phyloP scores from a whole-genome alignment of 768 basidiomycete genomes.

The Russula sp. region DNA sequence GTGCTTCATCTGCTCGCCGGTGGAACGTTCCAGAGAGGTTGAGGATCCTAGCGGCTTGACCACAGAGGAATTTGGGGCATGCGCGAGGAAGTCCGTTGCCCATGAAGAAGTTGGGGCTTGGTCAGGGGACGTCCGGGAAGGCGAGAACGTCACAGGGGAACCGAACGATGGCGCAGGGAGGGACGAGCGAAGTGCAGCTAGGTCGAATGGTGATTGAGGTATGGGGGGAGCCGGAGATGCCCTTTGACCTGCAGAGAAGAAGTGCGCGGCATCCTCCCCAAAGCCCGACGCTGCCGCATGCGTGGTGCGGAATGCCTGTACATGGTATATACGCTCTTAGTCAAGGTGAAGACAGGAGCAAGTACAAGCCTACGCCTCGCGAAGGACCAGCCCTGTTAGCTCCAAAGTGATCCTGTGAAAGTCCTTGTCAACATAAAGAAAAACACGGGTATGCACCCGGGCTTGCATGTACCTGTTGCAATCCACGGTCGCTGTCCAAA shows the following conservation, averaged over 20 bases:
- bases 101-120: slow-evolving; percentile 38
- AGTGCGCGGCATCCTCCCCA: slow-evolving; percentile 63
- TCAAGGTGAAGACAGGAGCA: neutral
- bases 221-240: slow-evolving; percentile 34
- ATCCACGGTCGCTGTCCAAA: slow-evolving; percentile 72
- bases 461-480: slow-evolving; percentile 58
- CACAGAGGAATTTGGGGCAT: slow-evolving; percentile 25
- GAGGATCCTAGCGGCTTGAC: neutral
- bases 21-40: neutral
- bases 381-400: slow-evolving; percentile 56
- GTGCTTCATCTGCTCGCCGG: neutral
- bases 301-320: slow-evolving; percentile 16
- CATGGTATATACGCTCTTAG: neutral
- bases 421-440: neutral
- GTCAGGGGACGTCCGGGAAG: slow-evolving; percentile 23
- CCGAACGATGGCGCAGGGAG: slow-evolving; percentile 34
- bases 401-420: slow-evolving; percentile 61
- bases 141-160: slow-evolving; percentile 13
- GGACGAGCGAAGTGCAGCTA: slow-evolving; percentile 48
- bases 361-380: slow-evolving; percentile 43
- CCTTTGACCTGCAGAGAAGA: slow-evolving; percentile 43
- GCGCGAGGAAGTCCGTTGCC: slow-evolving; percentile 56
- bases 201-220: slow-evolving; percentile 47
- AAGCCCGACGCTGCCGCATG: slow-evolving; percentile 34
- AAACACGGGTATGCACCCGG: neutral